A percentile compares a stretch with the other conserved stretches of the same genome.
These are phyloP conservation scores for Xylaria sp. DNA, from an alignment of 2,329 filamentous ascomycete species.

Conservation along the genomic window DNA sequence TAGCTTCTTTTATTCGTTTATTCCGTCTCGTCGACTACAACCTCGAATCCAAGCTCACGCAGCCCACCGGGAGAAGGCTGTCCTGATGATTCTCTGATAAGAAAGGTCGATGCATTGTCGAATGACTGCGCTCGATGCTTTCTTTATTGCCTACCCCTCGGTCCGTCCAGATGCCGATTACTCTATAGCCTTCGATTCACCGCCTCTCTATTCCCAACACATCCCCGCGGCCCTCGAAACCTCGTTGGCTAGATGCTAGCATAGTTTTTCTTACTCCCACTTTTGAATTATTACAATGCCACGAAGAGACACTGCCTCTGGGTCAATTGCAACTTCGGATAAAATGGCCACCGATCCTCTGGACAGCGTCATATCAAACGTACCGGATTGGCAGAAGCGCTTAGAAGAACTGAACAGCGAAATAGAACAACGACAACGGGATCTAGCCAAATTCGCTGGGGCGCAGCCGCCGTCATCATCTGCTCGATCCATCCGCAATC, in stretches of 20 bases:
- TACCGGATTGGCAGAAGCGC: conserved; percentile 68
- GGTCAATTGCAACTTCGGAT: conserved; percentile 12
- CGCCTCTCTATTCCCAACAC: conserved; percentile 4
- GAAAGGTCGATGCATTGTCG: conserved; percentile 13
- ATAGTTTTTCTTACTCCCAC: conserved; percentile 29
- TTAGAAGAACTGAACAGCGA: conserved; percentile 70
- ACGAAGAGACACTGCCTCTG: conserved; percentile 13
- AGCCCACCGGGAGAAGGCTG: neutral
- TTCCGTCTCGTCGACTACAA: neutral
- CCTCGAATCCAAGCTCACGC: neutral
- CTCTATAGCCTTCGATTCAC: conserved; percentile 20
- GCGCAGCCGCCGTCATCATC: conserved; percentile 48
- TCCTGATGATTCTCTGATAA: neutral
- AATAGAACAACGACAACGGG: conserved; percentile 69
- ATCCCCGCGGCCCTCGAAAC: conserved; percentile 16
- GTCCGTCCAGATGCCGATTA: conserved; percentile 27
- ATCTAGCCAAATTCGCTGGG: conserved; percentile 62
- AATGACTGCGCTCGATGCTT: conserved; percentile 10
- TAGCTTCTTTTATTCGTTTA: neutral
- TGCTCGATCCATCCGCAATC: conserved; percentile 59
- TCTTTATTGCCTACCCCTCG: conserved; percentile 16
- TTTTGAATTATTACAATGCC: conserved; percentile 4
- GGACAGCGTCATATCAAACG: conserved; percentile 62
- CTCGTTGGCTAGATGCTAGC: conserved; percentile 15
- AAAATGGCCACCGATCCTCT: conserved; percentile 65